Percentiles rank a stretch among this genome's conserved stretches.
These are phyloP conservation scores for Mucor sp. DNA, from an alignment of 371 early-diverging fungal genomes.

Conservation along the genomic window DNA sequence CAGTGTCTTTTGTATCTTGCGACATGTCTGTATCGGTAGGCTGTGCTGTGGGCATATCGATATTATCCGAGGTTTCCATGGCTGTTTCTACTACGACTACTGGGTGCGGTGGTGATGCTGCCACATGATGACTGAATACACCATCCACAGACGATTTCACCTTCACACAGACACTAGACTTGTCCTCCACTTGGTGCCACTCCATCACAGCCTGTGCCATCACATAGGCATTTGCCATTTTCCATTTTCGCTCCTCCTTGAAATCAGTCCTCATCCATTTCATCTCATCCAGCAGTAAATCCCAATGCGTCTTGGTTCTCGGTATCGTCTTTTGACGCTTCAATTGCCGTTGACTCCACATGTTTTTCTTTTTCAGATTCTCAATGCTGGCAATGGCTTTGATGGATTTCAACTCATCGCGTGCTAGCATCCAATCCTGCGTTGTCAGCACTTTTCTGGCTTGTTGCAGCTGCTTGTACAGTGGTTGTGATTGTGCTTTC, in stretches of 20 bases:
- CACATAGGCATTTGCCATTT: constrained; percentile 73
- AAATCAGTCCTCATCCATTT: constrained; percentile 89
- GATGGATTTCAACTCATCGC: constrained; percentile 80
- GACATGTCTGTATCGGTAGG: neutral
- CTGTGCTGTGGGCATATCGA: neutral
- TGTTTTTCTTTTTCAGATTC: constrained; percentile 70
- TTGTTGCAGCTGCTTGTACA: constrained; percentile 66
- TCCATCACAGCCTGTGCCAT: constrained; percentile 78
- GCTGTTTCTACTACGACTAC: neutral
- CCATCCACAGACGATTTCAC: constrained; percentile 23
- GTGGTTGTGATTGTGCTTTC: constrained; percentile 69
- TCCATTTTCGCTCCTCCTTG: constrained; percentile 85
- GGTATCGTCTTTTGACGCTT: constrained; percentile 70
- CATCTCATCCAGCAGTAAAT: constrained; percentile 87
- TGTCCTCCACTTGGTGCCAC: constrained; percentile 79
- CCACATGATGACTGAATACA: neutral
- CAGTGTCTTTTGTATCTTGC: neutral
- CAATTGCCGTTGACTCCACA: constrained; percentile 85
- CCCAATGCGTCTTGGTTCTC: constrained; percentile 84
- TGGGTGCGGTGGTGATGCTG: neutral
- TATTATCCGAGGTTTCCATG: neutral
- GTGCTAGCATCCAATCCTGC: constrained; percentile 85
- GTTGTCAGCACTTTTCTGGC: constrained; percentile 79
- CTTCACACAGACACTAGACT: constrained; percentile 64
- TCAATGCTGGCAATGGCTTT: constrained; percentile 79